Percentiles rank a stretch among this genome's conserved stretches.
phyloP scores from a whole-genome alignment of 257 asterid genomes.

The Hygrophila difformis region DNA sequence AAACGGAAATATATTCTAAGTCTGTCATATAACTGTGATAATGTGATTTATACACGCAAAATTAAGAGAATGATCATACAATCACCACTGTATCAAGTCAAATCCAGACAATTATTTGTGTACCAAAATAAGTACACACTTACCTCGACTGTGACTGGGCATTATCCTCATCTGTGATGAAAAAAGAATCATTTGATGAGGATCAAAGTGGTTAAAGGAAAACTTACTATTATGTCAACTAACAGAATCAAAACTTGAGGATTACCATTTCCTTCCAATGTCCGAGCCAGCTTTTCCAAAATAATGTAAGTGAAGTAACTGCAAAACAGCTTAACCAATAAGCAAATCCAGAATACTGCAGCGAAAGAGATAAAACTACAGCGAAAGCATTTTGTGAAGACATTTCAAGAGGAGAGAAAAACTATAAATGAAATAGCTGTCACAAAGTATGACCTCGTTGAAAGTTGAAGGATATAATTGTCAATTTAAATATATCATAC shows the following conservation, averaged over 20 bases:
- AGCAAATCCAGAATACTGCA: background rate
- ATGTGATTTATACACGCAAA: too few species aligned
- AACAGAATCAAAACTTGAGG: too few species aligned
- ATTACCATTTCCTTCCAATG: constrained; percentile 42
- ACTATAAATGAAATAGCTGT: too few species aligned
- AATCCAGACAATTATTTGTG: constrained; percentile 2
- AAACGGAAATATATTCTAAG: too few species aligned
- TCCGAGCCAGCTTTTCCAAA: constrained; percentile 60
- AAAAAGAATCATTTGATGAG: constrained; percentile 9
- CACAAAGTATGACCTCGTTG: constrained; percentile 5
- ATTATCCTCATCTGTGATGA: constrained; percentile 28
- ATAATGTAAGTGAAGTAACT: constrained; percentile 75
- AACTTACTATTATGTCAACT: too few species aligned
- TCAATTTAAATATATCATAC: background rate
- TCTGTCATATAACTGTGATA: too few species aligned
- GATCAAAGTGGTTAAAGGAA: background rate
- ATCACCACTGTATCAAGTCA: constrained; percentile 12
- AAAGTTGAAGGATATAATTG: background rate
- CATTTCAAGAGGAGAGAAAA: too few species aligned
- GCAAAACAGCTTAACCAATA: constrained; percentile 14
- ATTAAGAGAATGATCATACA: background rate
- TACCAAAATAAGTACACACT: constrained; percentile 9
- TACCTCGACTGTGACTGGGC: constrained; percentile 44
- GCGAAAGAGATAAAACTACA: too few species aligned
- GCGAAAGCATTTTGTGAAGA: too few species aligned